Base-by-base conservation (phyloP, 768 basidiomycete species). In the Solioccasus polychromus region DNA sequence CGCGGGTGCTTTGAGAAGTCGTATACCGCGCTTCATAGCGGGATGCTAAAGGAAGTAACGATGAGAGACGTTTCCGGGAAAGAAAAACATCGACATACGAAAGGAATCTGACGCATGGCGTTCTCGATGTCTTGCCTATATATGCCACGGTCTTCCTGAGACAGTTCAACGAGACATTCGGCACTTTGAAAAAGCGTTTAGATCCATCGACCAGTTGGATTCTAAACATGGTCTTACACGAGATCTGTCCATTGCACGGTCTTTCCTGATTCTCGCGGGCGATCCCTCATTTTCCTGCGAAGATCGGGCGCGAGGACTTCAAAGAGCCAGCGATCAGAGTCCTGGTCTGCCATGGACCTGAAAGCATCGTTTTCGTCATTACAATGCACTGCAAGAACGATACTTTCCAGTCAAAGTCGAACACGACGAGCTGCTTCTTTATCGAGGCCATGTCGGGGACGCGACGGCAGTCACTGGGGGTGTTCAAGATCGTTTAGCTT, bases 301-400 rank as follows among this genome's bases (percentile, higher is more conserved):
- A 97, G 74, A 55, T 90, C 82, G 2, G 85, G 85, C 0, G 84
- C 87, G 26, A 93, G 77, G 46, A 95, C 91, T 64, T 94, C 91
- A 53, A 91, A 83, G 48, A 93, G 71, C 80, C 87, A 99, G 68
- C 93, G 75, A 68, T 98, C 96, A 1, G 93, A 86, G 71, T 99
- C 96, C 71, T 98, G 94, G 70, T 99, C 95, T 44, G 84, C 83
- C 68, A 89, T 78, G 28, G 89, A 92, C 88, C 88, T 92, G 54
- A 24, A 31, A n/a, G 3, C 28, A 14, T 48, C 24, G 30, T 12
- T 15, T 5, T 11, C 14, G 11, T 31, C 15, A n/a, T 31, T 31
- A 5, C 11, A 12, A 11, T 6, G 26, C 14, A 15, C 5, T 31
- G 11, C 4, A 15, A 5, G 32, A 24, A 18, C 14, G 28, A 23